Evolutionary conservation across 805 yeast genomes (phyloP).

Genomic region (Yamadazyma sp.): DNA sequence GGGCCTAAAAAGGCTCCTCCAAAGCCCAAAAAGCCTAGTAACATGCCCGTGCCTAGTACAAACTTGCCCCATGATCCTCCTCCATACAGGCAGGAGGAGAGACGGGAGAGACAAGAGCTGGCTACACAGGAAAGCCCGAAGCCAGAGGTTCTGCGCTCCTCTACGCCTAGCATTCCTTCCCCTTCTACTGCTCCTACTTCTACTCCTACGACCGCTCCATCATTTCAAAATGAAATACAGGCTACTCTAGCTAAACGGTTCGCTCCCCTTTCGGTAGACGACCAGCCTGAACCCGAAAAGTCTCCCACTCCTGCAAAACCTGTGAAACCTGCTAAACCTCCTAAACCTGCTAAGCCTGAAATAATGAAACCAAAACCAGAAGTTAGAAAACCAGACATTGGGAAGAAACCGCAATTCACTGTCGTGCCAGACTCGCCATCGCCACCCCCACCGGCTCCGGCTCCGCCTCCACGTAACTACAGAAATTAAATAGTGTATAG

Average conservation of each 20-base stretch:
- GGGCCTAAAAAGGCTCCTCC: conserved; percentile 34
- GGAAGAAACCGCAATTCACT: background rate
- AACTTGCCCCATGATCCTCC: conserved; percentile 25
- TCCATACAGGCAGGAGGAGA: conserved; percentile 18
- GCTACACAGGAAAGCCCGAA: too few relatives aligned
- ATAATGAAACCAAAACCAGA: too few relatives aligned
- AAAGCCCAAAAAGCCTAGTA: conserved; percentile 42
- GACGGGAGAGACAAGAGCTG: too few relatives aligned
- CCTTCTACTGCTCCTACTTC: too few relatives aligned
- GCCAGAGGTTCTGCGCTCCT: conserved; percentile 1
- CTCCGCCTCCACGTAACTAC: conserved; percentile 21
- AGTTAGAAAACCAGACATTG: conserved; percentile 12
- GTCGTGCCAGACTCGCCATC: background rate
- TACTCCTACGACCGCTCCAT: background rate
- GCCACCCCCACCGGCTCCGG: conserved; percentile 29
- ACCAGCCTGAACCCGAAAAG: conserved; percentile 9
- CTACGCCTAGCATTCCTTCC: too few relatives aligned
- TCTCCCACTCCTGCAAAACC: conserved; percentile 8
- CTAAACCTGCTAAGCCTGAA: conserved; percentile 13
- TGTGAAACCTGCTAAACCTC: conserved; percentile 7
- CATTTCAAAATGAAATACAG: conserved; percentile 6
- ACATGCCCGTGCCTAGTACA: too few relatives aligned
- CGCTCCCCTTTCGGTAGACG: conserved; percentile 4
- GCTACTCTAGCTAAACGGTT: conserved; percentile 5
- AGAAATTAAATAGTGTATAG: background rate